Evolutionary conservation across 108 stramenopile genomes (phyloP).

Genomic region (Ochromonas danica): DNA sequence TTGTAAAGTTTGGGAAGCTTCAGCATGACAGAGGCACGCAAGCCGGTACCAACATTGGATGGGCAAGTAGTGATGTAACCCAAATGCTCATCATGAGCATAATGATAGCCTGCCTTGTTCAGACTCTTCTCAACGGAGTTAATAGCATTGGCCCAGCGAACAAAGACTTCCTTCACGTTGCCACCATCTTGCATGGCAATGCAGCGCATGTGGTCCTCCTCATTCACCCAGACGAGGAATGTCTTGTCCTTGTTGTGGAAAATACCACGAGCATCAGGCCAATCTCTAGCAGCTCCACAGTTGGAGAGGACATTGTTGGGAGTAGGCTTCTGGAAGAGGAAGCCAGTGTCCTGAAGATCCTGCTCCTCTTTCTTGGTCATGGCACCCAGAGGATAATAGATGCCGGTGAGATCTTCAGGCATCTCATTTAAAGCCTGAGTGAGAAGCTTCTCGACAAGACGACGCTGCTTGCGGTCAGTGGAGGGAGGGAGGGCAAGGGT

Average conservation of each 20-base stretch:
- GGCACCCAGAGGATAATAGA: constrained; percentile 8
- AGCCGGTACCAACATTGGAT: constrained; percentile 72
- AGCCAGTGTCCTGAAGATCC: constrained; percentile 43
- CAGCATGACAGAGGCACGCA: constrained; percentile 70
- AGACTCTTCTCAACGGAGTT: constrained; percentile 39
- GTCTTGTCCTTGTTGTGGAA: constrained; percentile 44
- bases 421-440: background rate
- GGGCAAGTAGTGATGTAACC: constrained; percentile 72
- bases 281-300: constrained; percentile 47
- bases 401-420: background rate
- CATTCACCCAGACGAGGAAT: constrained; percentile 45
- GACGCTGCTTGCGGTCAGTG: constrained; percentile 11
- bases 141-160: constrained; percentile 38
- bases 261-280: constrained; percentile 44
- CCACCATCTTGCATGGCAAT: constrained; percentile 25
- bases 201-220: constrained; percentile 36
- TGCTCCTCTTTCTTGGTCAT: constrained; percentile 31
- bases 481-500: constrained; percentile 23
- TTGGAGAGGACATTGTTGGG: constrained; percentile 48
- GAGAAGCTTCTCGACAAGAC: background rate
- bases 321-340: constrained; percentile 51
- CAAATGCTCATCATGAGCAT: constrained; percentile 42
- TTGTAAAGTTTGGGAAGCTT: constrained; percentile 64
- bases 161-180: constrained; percentile 44
- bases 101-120: constrained; percentile 44